These are phyloP conservation scores for Leishmania arabica DNA, from an alignment of 208 protist genomes.

Conservation along the genomic window DNA sequence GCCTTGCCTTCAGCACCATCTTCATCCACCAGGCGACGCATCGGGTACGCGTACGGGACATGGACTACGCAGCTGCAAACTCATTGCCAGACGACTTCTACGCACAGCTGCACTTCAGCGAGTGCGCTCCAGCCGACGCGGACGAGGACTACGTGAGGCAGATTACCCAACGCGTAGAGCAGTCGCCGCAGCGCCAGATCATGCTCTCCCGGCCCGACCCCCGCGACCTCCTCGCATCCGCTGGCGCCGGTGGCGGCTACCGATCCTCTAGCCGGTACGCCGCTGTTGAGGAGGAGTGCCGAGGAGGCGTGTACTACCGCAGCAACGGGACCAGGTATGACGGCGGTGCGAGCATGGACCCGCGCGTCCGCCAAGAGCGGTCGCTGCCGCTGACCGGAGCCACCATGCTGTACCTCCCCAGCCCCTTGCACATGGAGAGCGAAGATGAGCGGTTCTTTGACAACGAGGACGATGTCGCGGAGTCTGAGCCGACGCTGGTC, in stretches of 20 bases:
- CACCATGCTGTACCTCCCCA: constrained; percentile 43
- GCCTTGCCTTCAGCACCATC: constrained; percentile 81
- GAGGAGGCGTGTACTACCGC: constrained; percentile 61
- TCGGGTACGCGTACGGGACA: constrained; percentile 59
- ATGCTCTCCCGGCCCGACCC: constrained; percentile 47
- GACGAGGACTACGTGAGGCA: constrained; percentile 59
- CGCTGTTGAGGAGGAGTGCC: constrained; percentile 17
- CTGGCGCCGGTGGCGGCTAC: neutral
- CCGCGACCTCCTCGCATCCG: constrained; percentile 23
- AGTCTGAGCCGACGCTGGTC: constrained; percentile 38
- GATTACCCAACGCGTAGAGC: constrained; percentile 62
- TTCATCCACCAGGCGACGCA: constrained; percentile 67
- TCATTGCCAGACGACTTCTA: constrained; percentile 66
- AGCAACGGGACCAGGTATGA: constrained; percentile 43
- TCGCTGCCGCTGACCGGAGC: constrained; percentile 38
- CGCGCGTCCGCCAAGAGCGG: constrained; percentile 16
- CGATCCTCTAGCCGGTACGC: constrained; percentile 26
- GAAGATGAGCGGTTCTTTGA: constrained; percentile 65
- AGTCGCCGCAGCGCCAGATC: constrained; percentile 61
- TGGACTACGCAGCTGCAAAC: constrained; percentile 70
- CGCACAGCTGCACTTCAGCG: constrained; percentile 62
- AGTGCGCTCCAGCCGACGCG: constrained; percentile 23
- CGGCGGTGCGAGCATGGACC: constrained; percentile 21
- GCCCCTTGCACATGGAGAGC: constrained; percentile 39
- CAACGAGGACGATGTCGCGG: constrained; percentile 56